Evolutionary conservation across 768 basidiomycete species (phyloP).

Genomic region (Leucogyrophana mollusca): DNA sequence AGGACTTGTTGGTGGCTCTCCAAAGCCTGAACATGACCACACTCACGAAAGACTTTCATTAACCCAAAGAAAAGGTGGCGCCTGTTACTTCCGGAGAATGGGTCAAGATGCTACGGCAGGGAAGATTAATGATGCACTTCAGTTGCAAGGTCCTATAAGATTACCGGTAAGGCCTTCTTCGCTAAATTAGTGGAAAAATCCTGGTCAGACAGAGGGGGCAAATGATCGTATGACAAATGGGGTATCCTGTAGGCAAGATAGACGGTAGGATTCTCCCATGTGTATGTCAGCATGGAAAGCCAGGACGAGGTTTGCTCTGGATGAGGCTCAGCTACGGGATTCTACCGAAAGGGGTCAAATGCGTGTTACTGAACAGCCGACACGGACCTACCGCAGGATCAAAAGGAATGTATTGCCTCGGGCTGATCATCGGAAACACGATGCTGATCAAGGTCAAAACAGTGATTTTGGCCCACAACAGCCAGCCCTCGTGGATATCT

Average conservation of each 20-base stretch:
- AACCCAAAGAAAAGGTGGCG: constrained; percentile 14
- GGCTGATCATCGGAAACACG: constrained; percentile 53
- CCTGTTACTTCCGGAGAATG: constrained; percentile 13
- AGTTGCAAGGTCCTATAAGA: constrained; percentile 9
- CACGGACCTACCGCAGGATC: constrained; percentile 34
- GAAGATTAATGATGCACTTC: neutral
- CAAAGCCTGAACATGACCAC: neutral
- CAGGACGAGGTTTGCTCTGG: constrained; percentile 40
- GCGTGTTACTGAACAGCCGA: neutral
- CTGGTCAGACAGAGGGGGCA: constrained; percentile 53
- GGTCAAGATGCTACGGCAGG: constrained; percentile 9
- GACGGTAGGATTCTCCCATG: constrained; percentile 53
- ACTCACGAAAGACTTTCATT: constrained; percentile 10
- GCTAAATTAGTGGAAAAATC: constrained; percentile 32
- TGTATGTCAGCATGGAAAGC: constrained; percentile 37
- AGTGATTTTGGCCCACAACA: constrained; percentile 55
- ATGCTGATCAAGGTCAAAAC: constrained; percentile 44
- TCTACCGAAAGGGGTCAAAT: constrained; percentile 8
- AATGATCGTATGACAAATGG: constrained; percentile 39
- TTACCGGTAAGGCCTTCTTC: constrained; percentile 28
- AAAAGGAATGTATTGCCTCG: constrained; percentile 56
- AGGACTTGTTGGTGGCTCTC: neutral
- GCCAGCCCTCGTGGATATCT: constrained; percentile 46
- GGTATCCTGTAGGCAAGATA: constrained; percentile 36
- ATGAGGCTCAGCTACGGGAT: constrained; percentile 21